Percentiles rank a stretch among this genome's conserved stretches.
Evolutionary conservation across 164 flowering plant species (phyloP).

Genomic region (Hamamelis virginiana): DNA sequence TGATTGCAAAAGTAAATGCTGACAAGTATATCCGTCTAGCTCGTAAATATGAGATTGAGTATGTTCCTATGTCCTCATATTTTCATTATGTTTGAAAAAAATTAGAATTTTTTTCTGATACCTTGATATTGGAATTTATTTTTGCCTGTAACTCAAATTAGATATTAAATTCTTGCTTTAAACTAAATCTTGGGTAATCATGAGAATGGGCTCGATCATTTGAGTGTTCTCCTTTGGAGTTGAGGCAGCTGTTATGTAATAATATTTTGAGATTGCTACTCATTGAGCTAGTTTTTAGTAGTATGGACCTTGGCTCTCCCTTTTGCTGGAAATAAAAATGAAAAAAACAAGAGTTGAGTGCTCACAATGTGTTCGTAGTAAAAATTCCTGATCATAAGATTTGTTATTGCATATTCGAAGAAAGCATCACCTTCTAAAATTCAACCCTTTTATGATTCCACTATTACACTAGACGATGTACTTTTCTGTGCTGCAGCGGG

Average conservation of each 20-base stretch:
- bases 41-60: slow-evolving; percentile 78
- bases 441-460: neutral
- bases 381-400: neutral
- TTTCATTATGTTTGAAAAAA: neutral
- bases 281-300: neutral
- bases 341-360: neutral
- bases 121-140: neutral
- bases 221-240: neutral
- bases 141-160: neutral
- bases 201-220: neutral
- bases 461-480: slow-evolving; percentile 3
- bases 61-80: slow-evolving; percentile 30
- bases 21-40: slow-evolving; percentile 73
- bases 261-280: neutral
- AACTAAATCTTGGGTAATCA: no score
- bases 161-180: neutral
- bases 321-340: neutral
- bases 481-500: slow-evolving; percentile 56
- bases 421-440: neutral
- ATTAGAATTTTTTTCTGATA: neutral
- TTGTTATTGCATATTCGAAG: neutral
- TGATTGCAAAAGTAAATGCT: slow-evolving; percentile 87
- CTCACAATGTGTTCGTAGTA: neutral
- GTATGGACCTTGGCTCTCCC: neutral
- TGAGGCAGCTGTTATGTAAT: neutral